Conservation (phyloP, 768 basidiomycete genomes). For the Lactarius hatsudake region DNA sequence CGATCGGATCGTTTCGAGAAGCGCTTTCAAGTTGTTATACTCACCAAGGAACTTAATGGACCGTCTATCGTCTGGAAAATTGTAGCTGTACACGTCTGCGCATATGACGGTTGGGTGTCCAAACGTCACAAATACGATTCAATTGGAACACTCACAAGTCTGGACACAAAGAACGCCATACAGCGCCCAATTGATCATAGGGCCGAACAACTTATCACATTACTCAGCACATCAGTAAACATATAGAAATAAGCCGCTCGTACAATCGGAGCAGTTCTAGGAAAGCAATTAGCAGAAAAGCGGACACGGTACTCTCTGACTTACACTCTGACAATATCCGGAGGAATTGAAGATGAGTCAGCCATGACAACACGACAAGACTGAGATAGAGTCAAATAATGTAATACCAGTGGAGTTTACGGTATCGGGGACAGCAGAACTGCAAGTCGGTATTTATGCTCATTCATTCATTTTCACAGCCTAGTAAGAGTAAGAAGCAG, state of each 20-base stretch:
- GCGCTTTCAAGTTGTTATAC: neutral
- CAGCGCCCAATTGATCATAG: neutral
- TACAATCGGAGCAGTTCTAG: conserved; percentile 17
- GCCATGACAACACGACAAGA: neutral
- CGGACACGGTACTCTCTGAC: neutral
- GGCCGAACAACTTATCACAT: neutral
- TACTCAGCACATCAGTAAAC: neutral
- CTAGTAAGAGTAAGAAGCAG: neutral
- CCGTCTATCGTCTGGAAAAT: conserved; percentile 15
- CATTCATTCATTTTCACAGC: neutral
- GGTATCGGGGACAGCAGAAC: neutral
- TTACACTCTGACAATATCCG: conserved; percentile 5
- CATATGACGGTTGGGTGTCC: neutral
- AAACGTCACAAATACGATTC: no score
- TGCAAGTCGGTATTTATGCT: neutral
- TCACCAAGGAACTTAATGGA: conserved; percentile 4
- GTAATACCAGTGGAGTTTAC: neutral
- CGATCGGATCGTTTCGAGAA: neutral
- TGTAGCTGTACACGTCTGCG: conserved; percentile 18
- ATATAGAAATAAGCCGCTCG: neutral
- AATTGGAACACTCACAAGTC: neutral
- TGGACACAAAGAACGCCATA: conserved; percentile 2
- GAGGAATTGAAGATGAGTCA: neutral
- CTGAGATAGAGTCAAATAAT: neutral
- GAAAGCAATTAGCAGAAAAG: neutral